Percentiles rank a stretch among this genome's conserved stretches.
These are phyloP conservation scores for Phaeoacremonium minimum DNA, from an alignment of 2,329 filamentous ascomycete species.

Conservation along the genomic window DNA sequence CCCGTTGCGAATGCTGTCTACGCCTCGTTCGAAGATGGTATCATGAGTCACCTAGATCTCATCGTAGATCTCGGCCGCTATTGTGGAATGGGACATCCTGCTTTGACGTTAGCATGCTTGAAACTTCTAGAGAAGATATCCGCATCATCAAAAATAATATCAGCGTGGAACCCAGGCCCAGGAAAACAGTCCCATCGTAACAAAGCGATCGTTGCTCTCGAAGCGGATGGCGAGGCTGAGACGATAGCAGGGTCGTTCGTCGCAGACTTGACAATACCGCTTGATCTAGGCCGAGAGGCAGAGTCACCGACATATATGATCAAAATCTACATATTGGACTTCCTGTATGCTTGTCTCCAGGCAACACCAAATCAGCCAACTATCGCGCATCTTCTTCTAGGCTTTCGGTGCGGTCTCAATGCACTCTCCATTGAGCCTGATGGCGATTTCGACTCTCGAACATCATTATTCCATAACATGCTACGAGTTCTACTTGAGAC, in stretches of 20 bases:
- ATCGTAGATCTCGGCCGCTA: constrained; percentile 83
- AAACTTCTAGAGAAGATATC: constrained; percentile 82
- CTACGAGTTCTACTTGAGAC: constrained; percentile 67
- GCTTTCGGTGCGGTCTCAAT: constrained; percentile 74
- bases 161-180: constrained; percentile 60
- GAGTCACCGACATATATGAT: constrained; percentile 71
- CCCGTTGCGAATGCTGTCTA: constrained; percentile 72
- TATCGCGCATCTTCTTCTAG: constrained; percentile 85
- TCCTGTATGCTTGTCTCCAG: constrained; percentile 75
- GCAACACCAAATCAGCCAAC: constrained; percentile 74
- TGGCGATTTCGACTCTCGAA: constrained; percentile 65
- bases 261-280: constrained; percentile 59
- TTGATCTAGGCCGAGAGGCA: constrained; percentile 70
- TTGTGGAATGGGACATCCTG: constrained; percentile 77
- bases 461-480: constrained; percentile 80
- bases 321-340: constrained; percentile 80
- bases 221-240: constrained; percentile 74
- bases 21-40: constrained; percentile 86
- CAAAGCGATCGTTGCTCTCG: constrained; percentile 83
- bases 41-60: constrained; percentile 74
- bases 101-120: constrained; percentile 75
- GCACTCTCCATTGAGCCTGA: constrained; percentile 64
- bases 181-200: constrained; percentile 65
- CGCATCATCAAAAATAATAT: constrained; percentile 74
- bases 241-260: constrained; percentile 73